A percentile compares a stretch with the other conserved stretches of the same genome.
These are phyloP conservation scores for Naganishia albida DNA, from an alignment of 1,284 basidiomycete species.

Conservation along the genomic window DNA sequence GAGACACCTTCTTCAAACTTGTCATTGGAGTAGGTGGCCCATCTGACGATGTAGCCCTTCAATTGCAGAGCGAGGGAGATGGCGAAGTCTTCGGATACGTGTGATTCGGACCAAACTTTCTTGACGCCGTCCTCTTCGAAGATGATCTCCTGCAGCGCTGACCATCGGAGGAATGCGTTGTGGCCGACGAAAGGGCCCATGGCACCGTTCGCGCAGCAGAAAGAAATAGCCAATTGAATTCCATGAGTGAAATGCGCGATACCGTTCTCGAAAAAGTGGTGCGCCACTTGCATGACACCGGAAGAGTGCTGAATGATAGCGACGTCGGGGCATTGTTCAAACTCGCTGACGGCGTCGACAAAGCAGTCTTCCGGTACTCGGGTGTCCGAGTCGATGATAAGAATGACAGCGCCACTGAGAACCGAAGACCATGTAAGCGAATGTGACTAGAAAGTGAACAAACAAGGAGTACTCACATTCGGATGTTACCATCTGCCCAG, in stretches of 20 bases:
- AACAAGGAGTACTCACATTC: constrained; percentile 35
- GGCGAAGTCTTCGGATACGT: constrained; percentile 65
- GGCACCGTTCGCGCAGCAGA: constrained; percentile 65
- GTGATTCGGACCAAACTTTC: constrained; percentile 76
- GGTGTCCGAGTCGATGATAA: constrained; percentile 78
- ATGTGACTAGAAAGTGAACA: background rate
- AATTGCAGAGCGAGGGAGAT: constrained; percentile 35
- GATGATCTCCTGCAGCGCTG: constrained; percentile 74
- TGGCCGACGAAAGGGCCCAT: constrained; percentile 27
- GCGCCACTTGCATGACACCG: constrained; percentile 71
- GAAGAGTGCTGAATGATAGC: constrained; percentile 69
- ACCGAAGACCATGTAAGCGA: background rate
- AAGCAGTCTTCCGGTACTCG: constrained; percentile 82
- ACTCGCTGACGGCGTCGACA: constrained; percentile 77
- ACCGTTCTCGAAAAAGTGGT: constrained; percentile 68
- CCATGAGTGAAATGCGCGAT: constrained; percentile 79
- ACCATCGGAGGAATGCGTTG: constrained; percentile 71
- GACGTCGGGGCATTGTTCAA: constrained; percentile 72
- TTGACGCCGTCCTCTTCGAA: constrained; percentile 66
- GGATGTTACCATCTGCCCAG: constrained; percentile 50
- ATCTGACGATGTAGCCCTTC: constrained; percentile 70
- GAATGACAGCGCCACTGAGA: constrained; percentile 62
- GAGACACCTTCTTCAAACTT: constrained; percentile 88
- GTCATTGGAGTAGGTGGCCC: constrained; percentile 77
- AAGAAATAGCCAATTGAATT: constrained; percentile 69